These are phyloP conservation scores for Penicillium angulare DNA, from an alignment of 495 filamentous ascomycete genomes.

Conservation along the genomic window DNA sequence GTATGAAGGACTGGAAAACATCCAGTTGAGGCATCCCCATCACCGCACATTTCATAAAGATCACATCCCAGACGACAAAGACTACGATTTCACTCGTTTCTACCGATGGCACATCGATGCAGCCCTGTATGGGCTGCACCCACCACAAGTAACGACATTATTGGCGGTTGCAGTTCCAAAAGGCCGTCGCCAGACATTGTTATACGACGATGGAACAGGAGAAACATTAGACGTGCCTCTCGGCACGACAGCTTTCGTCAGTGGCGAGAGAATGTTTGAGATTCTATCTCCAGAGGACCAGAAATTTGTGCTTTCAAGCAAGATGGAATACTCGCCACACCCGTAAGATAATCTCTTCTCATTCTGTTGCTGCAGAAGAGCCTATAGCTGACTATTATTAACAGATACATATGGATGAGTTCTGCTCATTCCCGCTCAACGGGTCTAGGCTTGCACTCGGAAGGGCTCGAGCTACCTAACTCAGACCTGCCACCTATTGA, in stretches of 20 bases:
- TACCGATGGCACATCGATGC: constrained; percentile 81
- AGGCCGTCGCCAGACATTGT: constrained; percentile 60
- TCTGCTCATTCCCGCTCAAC: constrained; percentile 60
- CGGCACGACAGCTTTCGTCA: constrained; percentile 74
- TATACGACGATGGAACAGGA: constrained; percentile 69
- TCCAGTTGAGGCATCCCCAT: constrained; percentile 69
- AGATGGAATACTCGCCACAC: constrained; percentile 72
- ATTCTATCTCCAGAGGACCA: constrained; percentile 61
- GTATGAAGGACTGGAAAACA: constrained; percentile 66
- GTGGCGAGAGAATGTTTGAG: constrained; percentile 64
- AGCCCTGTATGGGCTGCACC: constrained; percentile 68
- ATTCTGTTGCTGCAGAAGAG: no score
- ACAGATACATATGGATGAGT: constrained; percentile 70
- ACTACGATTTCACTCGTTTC: constrained; percentile 67
- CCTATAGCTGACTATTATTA: background rate
- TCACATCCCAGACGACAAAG: constrained; percentile 58
- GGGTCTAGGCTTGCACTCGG: constrained; percentile 64
- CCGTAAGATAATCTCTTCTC: no score
- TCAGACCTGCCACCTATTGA: constrained; percentile 62
- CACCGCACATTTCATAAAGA: constrained; percentile 71
- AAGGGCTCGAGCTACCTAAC: constrained; percentile 54
- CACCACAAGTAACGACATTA: constrained; percentile 66
- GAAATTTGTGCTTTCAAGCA: constrained; percentile 59
- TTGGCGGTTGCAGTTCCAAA: constrained; percentile 65
- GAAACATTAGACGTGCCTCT: constrained; percentile 67